Base-by-base conservation (phyloP, 108 stramenopile species). In the Skeletonema tropicum region DNA sequence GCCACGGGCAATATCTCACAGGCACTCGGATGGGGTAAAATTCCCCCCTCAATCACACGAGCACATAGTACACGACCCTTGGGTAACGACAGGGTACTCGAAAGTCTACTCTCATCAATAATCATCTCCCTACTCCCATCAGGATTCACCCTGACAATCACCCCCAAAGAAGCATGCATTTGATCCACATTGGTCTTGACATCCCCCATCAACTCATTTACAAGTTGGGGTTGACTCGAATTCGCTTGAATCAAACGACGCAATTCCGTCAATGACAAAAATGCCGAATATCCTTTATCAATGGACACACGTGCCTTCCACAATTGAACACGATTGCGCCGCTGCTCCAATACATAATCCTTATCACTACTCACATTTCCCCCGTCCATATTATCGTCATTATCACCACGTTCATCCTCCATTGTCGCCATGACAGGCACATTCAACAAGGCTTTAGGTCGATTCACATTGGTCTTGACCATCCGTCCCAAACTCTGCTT, bases 251-350 rank as follows among this genome's bases (percentile, higher is more conserved):
- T 71, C 6, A 84, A 39, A 46, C 83, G 79, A 79, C 92, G 89
- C 19, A 88, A 79, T 29, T 95, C 89, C 36, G 87, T 82, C 35
- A 95, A 78, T 0, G 76, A 83, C 39, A 85, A 80, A 67, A 81
- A 90, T n/a, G 94, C 87, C 70, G 90, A 88, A 60, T 92, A 87
- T 1, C 87, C 91, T 71, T 89, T 89, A 63, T 95, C 94, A 66
- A 88, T 89, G 52, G 87, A 78, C 23, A 93, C 80, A n/a, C 94
- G 87, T 42, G 92, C 87, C 67, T 91, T 92, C 92, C 94, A 95
- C 25, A 92, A 66, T 35, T 77, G 77, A 6, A 88, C 86, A 17
- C 83, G 78, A 30, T 66, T 48, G 31, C 88, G 75, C 13, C 69
- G 57, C 60, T 84, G 70, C 25, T 77, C 79, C 55, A 58, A 17